phyloP scores from a whole-genome alignment of 2,329 filamentous ascomycete species.

The Paraphaeosphaeria minitans region DNA sequence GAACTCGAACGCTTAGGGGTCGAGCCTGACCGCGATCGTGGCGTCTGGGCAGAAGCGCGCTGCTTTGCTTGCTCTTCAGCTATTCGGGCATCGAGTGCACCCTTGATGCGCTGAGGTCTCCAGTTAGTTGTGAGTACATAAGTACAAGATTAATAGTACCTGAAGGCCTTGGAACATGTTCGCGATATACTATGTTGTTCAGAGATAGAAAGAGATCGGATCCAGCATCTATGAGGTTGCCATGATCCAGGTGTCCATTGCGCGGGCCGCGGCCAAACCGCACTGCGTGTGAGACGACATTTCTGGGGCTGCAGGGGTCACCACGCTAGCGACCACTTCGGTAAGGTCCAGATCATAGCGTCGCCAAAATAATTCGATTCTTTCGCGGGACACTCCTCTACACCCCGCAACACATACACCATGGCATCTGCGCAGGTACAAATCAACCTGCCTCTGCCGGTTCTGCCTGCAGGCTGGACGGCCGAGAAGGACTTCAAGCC shows the following conservation, averaged over 20 bases:
- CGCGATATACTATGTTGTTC: constrained; percentile 21
- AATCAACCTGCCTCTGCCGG: constrained; percentile 70
- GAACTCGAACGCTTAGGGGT: constrained; percentile 54
- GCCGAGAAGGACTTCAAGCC: constrained; percentile 92
- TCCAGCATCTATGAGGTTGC: constrained; percentile 14
- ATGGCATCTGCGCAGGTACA: constrained; percentile 65
- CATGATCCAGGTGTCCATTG: constrained; percentile 27
- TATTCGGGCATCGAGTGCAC: constrained; percentile 83
- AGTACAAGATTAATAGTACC: constrained; percentile 21
- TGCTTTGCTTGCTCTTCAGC: constrained; percentile 90
- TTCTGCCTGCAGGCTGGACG: constrained; percentile 79
- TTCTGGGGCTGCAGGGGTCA: constrained; percentile 12
- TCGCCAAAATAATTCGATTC: constrained; percentile 1
- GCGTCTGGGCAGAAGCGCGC: constrained; percentile 54
- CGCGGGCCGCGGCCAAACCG: constrained; percentile 15
- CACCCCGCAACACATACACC: constrained; percentile 14
- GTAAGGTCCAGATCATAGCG: not conserved
- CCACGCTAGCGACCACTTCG: not conserved
- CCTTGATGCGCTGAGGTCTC: constrained; percentile 71
- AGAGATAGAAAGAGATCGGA: constrained; percentile 14
- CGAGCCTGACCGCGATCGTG: constrained; percentile 51
- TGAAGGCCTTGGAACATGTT: constrained; percentile 45
- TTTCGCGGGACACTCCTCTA: constrained; percentile 9
- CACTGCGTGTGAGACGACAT: constrained; percentile 31
- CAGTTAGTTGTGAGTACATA: constrained; percentile 24